Evolutionary conservation across 1,284 basidiomycete genomes (phyloP).

Genomic region (Puccinia horiana): DNA sequence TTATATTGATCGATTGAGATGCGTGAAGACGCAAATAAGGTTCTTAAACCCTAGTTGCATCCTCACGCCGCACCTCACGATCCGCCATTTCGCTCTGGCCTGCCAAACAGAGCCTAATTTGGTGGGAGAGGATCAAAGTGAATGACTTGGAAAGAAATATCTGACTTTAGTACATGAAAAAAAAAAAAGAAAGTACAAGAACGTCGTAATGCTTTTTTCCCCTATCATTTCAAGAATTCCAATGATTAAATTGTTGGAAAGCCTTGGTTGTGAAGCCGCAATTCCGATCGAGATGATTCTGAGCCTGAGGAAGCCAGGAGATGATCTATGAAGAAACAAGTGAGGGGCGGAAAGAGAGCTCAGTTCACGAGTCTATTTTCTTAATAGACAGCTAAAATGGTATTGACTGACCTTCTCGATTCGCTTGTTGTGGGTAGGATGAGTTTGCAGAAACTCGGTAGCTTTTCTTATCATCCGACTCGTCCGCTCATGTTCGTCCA

Average conservation of each 20-base stretch:
- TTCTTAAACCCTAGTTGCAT: no score
- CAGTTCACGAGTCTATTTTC: background rate
- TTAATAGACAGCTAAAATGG: background rate
- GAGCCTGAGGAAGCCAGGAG: conserved; percentile 45
- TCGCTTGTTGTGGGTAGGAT: conserved; percentile 41
- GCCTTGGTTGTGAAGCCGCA: conserved; percentile 36
- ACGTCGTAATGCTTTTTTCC: no score
- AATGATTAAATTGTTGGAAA: conserved; percentile 7
- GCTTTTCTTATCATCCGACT: conserved; percentile 53
- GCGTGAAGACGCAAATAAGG: no score
- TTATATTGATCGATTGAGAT: no score
- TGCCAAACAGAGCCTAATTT: no score
- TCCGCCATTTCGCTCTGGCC: no score
- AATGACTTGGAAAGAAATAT: no score
- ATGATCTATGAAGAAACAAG: conserved; percentile 32
- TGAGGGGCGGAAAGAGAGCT: no score
- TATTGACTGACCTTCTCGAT: conserved; percentile 34
- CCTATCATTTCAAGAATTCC: conserved; percentile 33
- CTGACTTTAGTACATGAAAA: no score
- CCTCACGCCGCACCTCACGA: no score
- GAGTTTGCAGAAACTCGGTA: conserved; percentile 49
- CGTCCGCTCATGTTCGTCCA: conserved; percentile 48
- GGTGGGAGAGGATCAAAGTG: no score
- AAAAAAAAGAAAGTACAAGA: no score
- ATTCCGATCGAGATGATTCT: conserved; percentile 16